Conservation (phyloP, 495 filamentous ascomycete genomes). For the Penicillium coprophilum region DNA sequence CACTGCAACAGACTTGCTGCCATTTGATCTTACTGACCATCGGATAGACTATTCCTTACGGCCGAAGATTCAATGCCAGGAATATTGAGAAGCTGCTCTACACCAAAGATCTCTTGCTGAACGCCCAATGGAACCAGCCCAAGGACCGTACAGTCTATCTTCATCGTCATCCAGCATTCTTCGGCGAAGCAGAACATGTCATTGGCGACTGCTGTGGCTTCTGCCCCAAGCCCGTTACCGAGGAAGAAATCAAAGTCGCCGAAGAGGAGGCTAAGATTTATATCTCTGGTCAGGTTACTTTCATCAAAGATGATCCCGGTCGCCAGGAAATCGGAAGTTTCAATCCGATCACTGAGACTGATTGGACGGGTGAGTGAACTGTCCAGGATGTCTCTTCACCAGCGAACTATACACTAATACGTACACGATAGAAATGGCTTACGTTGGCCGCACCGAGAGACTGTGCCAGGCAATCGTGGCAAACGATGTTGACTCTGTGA, state of each 20-base stretch:
- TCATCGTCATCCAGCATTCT: conserved; percentile 76
- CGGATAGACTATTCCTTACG: conserved; percentile 66
- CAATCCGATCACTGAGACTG: conserved; percentile 75
- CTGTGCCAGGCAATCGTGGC: conserved; percentile 78
- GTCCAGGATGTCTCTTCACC: no score
- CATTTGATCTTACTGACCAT: neutral
- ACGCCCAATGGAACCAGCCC: conserved; percentile 79
- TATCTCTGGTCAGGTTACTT: conserved; percentile 65
- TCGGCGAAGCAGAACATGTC: conserved; percentile 65
- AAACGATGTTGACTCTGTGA: conserved; percentile 62
- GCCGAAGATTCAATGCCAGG: conserved; percentile 62
- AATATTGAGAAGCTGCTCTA: conserved; percentile 78
- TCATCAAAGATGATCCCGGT: conserved; percentile 77
- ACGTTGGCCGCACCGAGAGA: conserved; percentile 66
- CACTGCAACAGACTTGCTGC: neutral
- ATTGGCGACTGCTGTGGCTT: conserved; percentile 76
- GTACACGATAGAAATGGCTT: conserved; percentile 53
- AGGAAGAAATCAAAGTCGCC: conserved; percentile 66
- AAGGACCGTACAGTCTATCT: conserved; percentile 69
- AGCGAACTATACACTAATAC: neutral
- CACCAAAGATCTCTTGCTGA: conserved; percentile 76
- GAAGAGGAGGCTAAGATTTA: conserved; percentile 71
- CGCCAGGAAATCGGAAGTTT: conserved; percentile 71
- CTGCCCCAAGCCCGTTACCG: conserved; percentile 65
- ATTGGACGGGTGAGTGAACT: conserved; percentile 70